Conservation (phyloP, 1,284 basidiomycete species). For the Pyrrhoderma lamaoense region DNA sequence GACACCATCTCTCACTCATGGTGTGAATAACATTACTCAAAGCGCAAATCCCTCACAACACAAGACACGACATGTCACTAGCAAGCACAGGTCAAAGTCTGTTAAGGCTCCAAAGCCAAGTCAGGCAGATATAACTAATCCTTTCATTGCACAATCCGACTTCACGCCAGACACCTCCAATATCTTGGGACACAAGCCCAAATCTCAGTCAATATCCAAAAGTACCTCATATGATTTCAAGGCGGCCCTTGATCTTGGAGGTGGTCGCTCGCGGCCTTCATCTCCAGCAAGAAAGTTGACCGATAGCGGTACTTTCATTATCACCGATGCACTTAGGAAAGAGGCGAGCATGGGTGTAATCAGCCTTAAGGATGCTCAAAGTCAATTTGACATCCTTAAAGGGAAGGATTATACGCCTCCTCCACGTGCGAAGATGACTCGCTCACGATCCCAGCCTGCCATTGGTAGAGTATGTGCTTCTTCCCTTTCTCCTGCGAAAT, state of each 20-base stretch:
- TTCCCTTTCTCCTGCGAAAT: not conserved
- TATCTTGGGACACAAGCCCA: not conserved
- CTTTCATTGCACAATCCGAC: conserved; percentile 38
- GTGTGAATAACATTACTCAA: conserved; percentile 42
- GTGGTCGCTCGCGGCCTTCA: conserved; percentile 40
- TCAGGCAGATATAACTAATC: conserved; percentile 46
- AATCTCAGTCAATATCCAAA: conserved; percentile 16
- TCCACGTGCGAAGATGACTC: conserved; percentile 54
- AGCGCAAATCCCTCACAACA: conserved; percentile 30
- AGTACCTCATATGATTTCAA: conserved; percentile 13
- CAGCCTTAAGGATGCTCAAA: conserved; percentile 49
- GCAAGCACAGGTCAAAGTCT: conserved; percentile 19
- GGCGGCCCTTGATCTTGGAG: conserved; percentile 12
- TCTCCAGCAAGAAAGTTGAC: conserved; percentile 59
- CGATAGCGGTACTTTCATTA: conserved; percentile 33
- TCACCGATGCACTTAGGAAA: conserved; percentile 47
- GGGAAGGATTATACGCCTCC: conserved; percentile 45
- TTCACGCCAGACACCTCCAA: not conserved
- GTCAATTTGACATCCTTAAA: conserved; percentile 63
- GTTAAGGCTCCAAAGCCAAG: conserved; percentile 20
- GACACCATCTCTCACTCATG: conserved; percentile 55
- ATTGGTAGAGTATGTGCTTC: conserved; percentile 29
- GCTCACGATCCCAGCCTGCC: conserved; percentile 64
- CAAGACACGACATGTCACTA: conserved; percentile 21
- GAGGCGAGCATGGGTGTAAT: conserved; percentile 63